Conservation (phyloP, 306 rosid species). For the Clitoria ternatea region DNA sequence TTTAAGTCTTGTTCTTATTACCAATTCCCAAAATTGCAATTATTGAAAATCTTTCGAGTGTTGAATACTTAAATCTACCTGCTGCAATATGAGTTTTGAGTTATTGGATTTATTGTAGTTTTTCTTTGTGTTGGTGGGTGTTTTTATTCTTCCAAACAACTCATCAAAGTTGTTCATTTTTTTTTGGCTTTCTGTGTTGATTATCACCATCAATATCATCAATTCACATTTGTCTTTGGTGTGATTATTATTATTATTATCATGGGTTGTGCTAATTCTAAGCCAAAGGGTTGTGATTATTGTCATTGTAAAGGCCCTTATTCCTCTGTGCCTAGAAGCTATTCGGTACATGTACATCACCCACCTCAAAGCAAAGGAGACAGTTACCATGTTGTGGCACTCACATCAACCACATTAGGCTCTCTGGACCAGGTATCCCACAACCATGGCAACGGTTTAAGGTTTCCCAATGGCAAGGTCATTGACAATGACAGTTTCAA, state of each 20-base stretch:
- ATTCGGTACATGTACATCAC: slow-evolving; percentile 79
- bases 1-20: slow-evolving; percentile 1
- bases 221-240: neutral
- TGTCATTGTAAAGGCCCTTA: slow-evolving; percentile 51
- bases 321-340: slow-evolving; percentile 63
- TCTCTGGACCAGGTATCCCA: slow-evolving; percentile 40
- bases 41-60: neutral
- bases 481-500: slow-evolving; percentile 19
- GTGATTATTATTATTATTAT: neutral
- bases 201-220: no score
- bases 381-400: slow-evolving; percentile 77
- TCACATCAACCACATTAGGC: slow-evolving; percentile 83
- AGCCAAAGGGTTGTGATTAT: slow-evolving; percentile 61
- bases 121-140: neutral
- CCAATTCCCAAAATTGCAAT: neutral
- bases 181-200: neutral
- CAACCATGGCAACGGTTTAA: slow-evolving; percentile 3
- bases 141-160: neutral
- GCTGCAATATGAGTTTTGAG: no score
- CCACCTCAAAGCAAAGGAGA: slow-evolving; percentile 63
- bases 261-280: slow-evolving; percentile 88
- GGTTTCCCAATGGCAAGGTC: slow-evolving; percentile 22
- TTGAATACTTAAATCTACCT: no score
- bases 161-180: neutral
- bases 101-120: neutral